Percentiles rank a stretch among this genome's conserved stretches.
Conservation (phyloP, 257 asterid species). For the Marsdenia floribunda region DNA sequence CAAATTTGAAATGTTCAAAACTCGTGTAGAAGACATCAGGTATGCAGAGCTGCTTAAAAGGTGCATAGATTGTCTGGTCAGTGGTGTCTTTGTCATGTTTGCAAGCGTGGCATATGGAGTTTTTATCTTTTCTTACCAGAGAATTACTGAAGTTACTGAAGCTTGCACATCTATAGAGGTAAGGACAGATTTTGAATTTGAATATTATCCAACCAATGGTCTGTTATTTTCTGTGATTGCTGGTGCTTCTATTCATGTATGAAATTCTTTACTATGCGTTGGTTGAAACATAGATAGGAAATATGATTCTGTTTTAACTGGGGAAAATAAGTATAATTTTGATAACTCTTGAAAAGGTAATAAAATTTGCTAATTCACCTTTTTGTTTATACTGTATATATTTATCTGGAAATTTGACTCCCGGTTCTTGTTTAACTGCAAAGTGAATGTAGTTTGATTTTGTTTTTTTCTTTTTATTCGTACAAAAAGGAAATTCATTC, state of each 20-base stretch:
- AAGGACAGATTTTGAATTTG: slow-evolving; percentile 11
- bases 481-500: background rate
- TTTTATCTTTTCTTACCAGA: slow-evolving; percentile 59
- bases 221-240: background rate
- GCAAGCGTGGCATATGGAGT: slow-evolving; percentile 61
- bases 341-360: background rate
- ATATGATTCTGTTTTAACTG: background rate
- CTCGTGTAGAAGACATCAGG: slow-evolving; percentile 60
- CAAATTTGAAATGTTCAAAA: slow-evolving; percentile 68
- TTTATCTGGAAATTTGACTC: background rate
- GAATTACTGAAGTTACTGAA: slow-evolving; percentile 72
- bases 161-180: slow-evolving; percentile 64
- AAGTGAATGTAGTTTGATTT: background rate
- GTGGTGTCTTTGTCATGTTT: slow-evolving; percentile 72
- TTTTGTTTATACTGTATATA: background rate
- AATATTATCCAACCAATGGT: background rate
- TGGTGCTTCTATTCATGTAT: background rate
- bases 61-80: slow-evolving; percentile 79
- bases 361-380: background rate
- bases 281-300: background rate
- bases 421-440: background rate
- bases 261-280: background rate
- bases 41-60: slow-evolving; percentile 62
- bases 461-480: background rate
- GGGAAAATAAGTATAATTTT: background rate